Evolutionary conservation across 163 green algal species (phyloP).

Genomic region (Scenedesmus sp.): DNA sequence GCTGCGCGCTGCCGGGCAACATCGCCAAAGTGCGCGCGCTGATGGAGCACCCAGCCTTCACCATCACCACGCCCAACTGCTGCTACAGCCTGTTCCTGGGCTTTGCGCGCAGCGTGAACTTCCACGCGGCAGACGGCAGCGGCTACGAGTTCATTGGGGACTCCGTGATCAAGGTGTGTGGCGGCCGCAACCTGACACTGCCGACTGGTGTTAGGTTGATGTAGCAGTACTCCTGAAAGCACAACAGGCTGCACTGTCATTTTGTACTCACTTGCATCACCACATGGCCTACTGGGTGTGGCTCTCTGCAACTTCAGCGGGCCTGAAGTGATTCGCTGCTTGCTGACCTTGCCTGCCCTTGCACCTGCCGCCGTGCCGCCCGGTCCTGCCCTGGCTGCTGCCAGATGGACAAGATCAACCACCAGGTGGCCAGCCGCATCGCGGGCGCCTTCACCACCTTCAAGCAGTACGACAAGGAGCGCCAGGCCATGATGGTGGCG

Average conservation of each 20-base stretch:
- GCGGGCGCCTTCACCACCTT: constrained; percentile 90
- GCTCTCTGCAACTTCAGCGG: not conserved
- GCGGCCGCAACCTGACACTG: not conserved
- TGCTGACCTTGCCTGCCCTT: not conserved
- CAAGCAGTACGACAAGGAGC: constrained; percentile 85
- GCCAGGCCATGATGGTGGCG: constrained; percentile 90
- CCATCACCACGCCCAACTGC: constrained; percentile 97
- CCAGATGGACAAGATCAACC: constrained; percentile 94
- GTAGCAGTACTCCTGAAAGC: not conserved
- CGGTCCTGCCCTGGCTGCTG: not conserved
- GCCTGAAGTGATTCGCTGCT: too few species aligned
- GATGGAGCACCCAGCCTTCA: constrained; percentile 87
- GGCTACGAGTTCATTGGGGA: constrained; percentile 97
- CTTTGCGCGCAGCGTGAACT: constrained; percentile 89
- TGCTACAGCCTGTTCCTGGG: constrained; percentile 93
- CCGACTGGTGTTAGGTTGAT: not conserved
- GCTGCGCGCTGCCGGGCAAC: constrained; percentile 78
- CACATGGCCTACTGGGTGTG: not conserved
- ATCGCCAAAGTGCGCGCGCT: constrained; percentile 80
- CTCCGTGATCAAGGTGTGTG: constrained; percentile 76
- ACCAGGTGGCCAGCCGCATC: constrained; percentile 72
- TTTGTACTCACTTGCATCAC: not conserved
- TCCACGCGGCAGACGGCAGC: constrained; percentile 94
- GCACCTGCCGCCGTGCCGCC: not conserved
- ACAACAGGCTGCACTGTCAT: not conserved